Base-by-base conservation (phyloP, 441 rosid species). In the Lagerstroemia fauriei region DNA sequence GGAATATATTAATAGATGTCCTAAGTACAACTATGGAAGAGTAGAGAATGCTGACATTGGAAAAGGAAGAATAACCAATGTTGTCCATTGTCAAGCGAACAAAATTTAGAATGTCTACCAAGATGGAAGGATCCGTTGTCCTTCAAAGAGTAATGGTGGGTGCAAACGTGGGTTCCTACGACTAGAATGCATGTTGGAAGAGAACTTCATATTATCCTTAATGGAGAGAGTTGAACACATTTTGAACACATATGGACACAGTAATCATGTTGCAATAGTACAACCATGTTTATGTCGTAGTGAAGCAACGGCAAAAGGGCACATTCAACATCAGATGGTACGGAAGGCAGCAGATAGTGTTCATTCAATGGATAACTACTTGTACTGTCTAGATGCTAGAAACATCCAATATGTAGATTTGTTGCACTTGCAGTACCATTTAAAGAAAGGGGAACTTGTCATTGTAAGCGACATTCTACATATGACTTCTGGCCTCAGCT, bases 61-160 rank as follows among this genome's bases (percentile, higher is more conserved):
- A 38, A 38, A 38, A 38, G 44, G 44, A 38, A 38, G 44, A 38
- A 38, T 38, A 38, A 38, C 44, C 6, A 38, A 38, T 38, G 6
- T 38, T 38, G 44, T 38, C 44, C 44, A 38, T 38, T 2, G 6
- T 38, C 44, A 38, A 38, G 2, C 6, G 44, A 38, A 38, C 2
- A 38, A 38, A 38, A 38, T 38, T 2, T 95, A 96, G 97, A 91
- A 90, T 86, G 90, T 87, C 69, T 83, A 89, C 59, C 89, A 87
- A 81, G 89, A 91, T 85, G 95, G 92, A 61, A 81, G 83, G 83
- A 92, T 95, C 80, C 75, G 75, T 76, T 96, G 98, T 78, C 86
- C 90, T 71, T 75, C 85, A 1, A 56, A 78, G 56, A 81, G 76
- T 11, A 76, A 85, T 31, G 87, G 87, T 79, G 84, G 87, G 63